phyloP scores from a whole-genome alignment of 2,329 filamentous ascomycete genomes.

The Alternaria solani region DNA sequence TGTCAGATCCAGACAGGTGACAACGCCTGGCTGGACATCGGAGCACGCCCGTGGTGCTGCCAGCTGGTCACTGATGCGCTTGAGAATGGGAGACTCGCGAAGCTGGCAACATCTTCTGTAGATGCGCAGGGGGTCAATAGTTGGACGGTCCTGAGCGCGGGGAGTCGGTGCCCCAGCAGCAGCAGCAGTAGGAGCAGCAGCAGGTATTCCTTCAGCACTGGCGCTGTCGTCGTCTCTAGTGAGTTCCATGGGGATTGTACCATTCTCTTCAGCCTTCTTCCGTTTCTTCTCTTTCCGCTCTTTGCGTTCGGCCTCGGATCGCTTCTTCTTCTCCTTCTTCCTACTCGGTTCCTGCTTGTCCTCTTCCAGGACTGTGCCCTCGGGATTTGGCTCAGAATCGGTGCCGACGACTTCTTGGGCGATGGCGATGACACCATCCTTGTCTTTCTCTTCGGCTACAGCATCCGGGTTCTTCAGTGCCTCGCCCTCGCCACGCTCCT shows the following conservation, averaged over 20 bases:
- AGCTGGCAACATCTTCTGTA: slow-evolving; percentile 95
- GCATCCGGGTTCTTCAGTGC: slow-evolving; percentile 73
- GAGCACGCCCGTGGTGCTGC: slow-evolving; percentile 72
- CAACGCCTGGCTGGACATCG: slow-evolving; percentile 72
- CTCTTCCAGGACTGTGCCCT: slow-evolving; percentile 45
- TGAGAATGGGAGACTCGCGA: slow-evolving; percentile 89
- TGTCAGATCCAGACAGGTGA: slow-evolving; percentile 82
- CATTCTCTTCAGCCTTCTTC: slow-evolving; percentile 85
- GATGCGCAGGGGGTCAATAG: slow-evolving; percentile 89
- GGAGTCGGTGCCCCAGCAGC: slow-evolving; percentile 43
- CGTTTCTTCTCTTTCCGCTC: slow-evolving; percentile 90
- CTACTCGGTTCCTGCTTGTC: slow-evolving; percentile 59
- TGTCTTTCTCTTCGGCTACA: slow-evolving; percentile 64
- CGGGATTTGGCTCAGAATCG: slow-evolving; percentile 53
- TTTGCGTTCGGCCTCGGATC: slow-evolving; percentile 90
- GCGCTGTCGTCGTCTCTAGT: slow-evolving; percentile 67
- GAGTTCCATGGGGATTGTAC: slow-evolving; percentile 84
- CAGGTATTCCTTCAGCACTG: slow-evolving; percentile 29
- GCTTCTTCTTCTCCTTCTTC: slow-evolving; percentile 97
- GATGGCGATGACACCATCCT: slow-evolving; percentile 50
- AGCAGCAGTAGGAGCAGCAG: too few species aligned
- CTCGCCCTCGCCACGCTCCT: slow-evolving; percentile 76
- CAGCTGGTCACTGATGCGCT: slow-evolving; percentile 90
- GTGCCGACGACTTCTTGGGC: slow-evolving; percentile 52
- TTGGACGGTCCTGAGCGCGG: slow-evolving; percentile 72